Conservation (phyloP, 306 rosid species). For the Urtica urens region DNA sequence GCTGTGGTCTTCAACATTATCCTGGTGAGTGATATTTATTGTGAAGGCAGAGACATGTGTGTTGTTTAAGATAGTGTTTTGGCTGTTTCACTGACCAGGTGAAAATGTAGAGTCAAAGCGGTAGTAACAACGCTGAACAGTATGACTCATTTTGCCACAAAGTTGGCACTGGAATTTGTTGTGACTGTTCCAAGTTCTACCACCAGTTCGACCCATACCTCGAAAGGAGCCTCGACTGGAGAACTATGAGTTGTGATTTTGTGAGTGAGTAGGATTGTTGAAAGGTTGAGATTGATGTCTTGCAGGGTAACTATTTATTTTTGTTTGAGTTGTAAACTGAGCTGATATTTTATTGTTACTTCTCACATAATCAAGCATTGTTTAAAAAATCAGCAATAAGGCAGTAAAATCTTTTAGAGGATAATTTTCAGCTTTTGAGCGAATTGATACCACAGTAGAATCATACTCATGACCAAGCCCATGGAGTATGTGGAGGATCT, state of each 20-base stretch:
- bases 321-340: too few relatives aligned
- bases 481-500: too few relatives aligned
- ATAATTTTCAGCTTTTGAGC: neutral
- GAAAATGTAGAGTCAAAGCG: neutral
- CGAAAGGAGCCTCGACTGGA: neutral
- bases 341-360: too few relatives aligned
- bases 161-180: neutral
- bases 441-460: too few relatives aligned
- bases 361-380: neutral
- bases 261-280: too few relatives aligned
- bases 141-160: neutral
- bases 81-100: neutral
- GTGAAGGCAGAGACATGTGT: neutral
- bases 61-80: neutral
- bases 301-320: too few relatives aligned
- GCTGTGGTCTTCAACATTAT: neutral
- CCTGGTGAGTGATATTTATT: neutral
- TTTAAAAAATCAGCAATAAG: neutral
- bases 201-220: too few relatives aligned
- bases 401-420: neutral
- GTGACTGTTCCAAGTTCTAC: neutral
- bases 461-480: too few relatives aligned
- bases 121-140: neutral
- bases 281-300: too few relatives aligned
- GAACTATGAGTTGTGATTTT: neutral